phyloP scores from a whole-genome alignment of 169 alveolate species.

The Babesia ovata region DNA sequence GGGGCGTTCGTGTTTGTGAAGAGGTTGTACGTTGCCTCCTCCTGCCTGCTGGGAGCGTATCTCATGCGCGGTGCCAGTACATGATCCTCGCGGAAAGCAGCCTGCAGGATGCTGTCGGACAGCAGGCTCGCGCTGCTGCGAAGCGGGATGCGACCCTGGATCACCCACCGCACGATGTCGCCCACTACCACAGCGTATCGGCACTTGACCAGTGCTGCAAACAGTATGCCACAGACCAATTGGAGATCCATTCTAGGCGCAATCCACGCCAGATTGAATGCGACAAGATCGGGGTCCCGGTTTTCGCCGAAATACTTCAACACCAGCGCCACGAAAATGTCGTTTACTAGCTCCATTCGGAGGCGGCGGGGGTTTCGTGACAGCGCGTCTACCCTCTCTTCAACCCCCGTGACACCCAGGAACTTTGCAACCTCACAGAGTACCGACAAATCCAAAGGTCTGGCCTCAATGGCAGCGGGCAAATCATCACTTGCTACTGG shows the following conservation, averaged over 20 bases:
- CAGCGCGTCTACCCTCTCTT: neutral
- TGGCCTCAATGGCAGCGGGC: neutral
- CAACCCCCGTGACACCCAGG: neutral
- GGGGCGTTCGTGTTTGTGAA: conserved; percentile 48
- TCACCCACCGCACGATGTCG: conserved; percentile 53
- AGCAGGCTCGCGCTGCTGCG: conserved; percentile 34
- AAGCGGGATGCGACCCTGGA: conserved; percentile 56
- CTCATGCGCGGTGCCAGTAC: conserved; percentile 2
- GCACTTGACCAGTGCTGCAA: conserved; percentile 35
- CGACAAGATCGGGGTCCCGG: neutral
- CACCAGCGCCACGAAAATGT: neutral
- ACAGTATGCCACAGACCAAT: conserved; percentile 31
- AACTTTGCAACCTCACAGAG: neutral
- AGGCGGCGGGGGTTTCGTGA: neutral
- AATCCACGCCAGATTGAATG: conserved; percentile 21
- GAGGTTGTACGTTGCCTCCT: conserved; percentile 30
- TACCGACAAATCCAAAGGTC: conserved; percentile 10
- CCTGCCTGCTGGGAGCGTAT: conserved; percentile 29
- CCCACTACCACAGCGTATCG: conserved; percentile 36
- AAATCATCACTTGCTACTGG: neutral
- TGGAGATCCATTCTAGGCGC: conserved; percentile 52
- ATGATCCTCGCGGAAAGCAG: conserved; percentile 16
- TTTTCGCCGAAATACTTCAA: conserved; percentile 16
- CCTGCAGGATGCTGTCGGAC: conserved; percentile 13
- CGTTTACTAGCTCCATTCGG: conserved; percentile 25